Percentiles rank a stretch among this genome's conserved stretches.
Evolutionary conservation across 805 yeast species (phyloP).

Genomic region (Candida awuae): DNA sequence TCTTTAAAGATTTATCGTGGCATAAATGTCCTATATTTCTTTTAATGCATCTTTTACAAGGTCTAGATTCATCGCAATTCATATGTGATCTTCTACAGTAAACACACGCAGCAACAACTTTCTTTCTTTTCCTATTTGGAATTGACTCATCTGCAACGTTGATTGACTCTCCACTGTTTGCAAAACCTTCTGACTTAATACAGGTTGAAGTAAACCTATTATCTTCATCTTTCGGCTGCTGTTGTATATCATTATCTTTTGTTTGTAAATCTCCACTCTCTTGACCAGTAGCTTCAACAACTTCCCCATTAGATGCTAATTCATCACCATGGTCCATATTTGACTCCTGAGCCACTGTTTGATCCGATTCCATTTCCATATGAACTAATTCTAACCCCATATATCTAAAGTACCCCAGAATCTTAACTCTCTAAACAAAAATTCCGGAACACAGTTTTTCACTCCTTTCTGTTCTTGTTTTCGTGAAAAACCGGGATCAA

Average conservation of each 20-base stretch:
- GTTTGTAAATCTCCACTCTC: too few relatives aligned
- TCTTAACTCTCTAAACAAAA: too few relatives aligned
- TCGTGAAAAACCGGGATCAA: too few relatives aligned
- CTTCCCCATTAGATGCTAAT: neutral
- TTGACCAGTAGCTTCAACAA: neutral
- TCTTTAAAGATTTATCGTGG: conserved; percentile 55
- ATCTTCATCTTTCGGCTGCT: too few relatives aligned
- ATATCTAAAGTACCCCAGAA: too few relatives aligned
- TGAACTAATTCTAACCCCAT: too few relatives aligned
- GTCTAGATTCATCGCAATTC: conserved; percentile 76
- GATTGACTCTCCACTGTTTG: neutral
- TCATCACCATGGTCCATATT: neutral
- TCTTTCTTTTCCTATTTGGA: conserved; percentile 30
- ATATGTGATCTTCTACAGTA: conserved; percentile 90
- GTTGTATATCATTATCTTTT: neutral
- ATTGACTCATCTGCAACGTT: neutral
- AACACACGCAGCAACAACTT: conserved; percentile 68
- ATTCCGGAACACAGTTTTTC: too few relatives aligned
- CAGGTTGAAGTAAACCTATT: too few relatives aligned
- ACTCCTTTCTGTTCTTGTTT: too few relatives aligned
- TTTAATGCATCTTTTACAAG: conserved; percentile 77
- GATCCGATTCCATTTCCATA: too few relatives aligned
- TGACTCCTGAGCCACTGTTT: too few relatives aligned
- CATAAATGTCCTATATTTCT: conserved; percentile 86
- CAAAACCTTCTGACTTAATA: neutral